Base-by-base conservation (phyloP, 2,329 filamentous ascomycete genomes). In the Ascochyta clinopodiicola region DNA sequence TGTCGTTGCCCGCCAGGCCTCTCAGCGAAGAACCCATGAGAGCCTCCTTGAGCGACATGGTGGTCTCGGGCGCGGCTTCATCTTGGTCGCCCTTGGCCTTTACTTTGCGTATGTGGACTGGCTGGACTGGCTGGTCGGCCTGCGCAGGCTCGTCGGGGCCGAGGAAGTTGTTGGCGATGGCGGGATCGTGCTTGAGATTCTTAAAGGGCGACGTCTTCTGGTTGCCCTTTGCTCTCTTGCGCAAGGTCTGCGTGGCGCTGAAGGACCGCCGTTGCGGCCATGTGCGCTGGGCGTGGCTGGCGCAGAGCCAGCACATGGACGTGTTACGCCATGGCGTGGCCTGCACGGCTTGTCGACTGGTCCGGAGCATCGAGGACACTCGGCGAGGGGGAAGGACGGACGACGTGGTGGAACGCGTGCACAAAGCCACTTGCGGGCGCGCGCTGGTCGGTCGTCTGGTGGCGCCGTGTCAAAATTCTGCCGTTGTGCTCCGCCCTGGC, bases 311-410 rank as follows among this genome's bases (percentile, higher is more conserved):
- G 51, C 68, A 69, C 13, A 66, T 44, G 32, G 62, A 46, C 5
- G 43, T 31, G 15, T 40, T 55, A 36, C 47, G 62, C 63, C 57
- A 61, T 61, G 58, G 54, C 53, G 59, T 56, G 51, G 63, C 60
- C 40, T 50, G 62, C 24, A 61, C 54, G 47, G 71, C 38, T 25
- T 36, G 17, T 15, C 34, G 56, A 15, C 59, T 57, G 44, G 64
- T 66, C 47, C 61, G 60, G 51, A 71, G 68, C 71, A 73, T 73
- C 22, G 57, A 45, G 55, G 48, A 39, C n/a, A 32, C 21, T 36
- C 29, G 27, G 25, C 27, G 22, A 34, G 29, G 29, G 19, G n/a
- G 5, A n/a, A 21, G 13, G 29, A 36, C 43, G 37, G 12, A 13
- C 25, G 42, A 32, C 19, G 22, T 19, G 46, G 29, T 52, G 19